These are phyloP conservation scores for Aspergillus chevalieri DNA, from an alignment of 2,329 filamentous ascomycete genomes.

Conservation along the genomic window DNA sequence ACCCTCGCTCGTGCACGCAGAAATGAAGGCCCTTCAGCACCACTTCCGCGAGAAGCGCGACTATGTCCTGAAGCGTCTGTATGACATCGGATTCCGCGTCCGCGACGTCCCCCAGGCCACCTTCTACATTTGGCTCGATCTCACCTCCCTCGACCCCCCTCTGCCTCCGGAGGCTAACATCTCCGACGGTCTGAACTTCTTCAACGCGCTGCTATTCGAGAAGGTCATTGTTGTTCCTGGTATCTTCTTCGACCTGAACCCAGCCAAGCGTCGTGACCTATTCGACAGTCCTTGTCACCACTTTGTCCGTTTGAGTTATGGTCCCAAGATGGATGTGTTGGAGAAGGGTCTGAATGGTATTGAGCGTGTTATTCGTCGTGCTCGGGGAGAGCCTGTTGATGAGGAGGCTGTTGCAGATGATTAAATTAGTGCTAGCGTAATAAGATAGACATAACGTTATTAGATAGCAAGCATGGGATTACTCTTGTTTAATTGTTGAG, in stretches of 20 bases:
- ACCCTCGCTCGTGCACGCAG: constrained; percentile 67
- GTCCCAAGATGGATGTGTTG: constrained; percentile 71
- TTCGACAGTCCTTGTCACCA: constrained; percentile 95
- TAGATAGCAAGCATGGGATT: neutral
- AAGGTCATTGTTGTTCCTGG: constrained; percentile 95
- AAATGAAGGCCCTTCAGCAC: constrained; percentile 82
- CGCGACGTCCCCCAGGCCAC: constrained; percentile 82
- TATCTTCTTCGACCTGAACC: constrained; percentile 97
- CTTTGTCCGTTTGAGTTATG: constrained; percentile 80
- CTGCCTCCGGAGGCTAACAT: constrained; percentile 61
- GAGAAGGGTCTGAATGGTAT: constrained; percentile 78
- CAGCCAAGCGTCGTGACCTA: constrained; percentile 77
- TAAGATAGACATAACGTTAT: neutral
- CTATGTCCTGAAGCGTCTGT: constrained; percentile 73
- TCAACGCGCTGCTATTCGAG: constrained; percentile 85
- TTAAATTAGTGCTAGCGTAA: constrained; percentile 10
- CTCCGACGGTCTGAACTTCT: constrained; percentile 91
- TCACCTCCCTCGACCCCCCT: constrained; percentile 45
- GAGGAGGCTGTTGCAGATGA: constrained; percentile 34
- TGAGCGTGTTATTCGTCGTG: constrained; percentile 63
- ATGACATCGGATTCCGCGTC: constrained; percentile 80
- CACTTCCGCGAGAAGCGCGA: constrained; percentile 94
- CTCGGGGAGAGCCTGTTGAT: constrained; percentile 29
- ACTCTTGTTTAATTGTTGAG: neutral
- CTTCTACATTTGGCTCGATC: constrained; percentile 81